These are phyloP conservation scores for Rugosomyces carneus DNA, from an alignment of 1,284 basidiomycete genomes.

Conservation along the genomic window DNA sequence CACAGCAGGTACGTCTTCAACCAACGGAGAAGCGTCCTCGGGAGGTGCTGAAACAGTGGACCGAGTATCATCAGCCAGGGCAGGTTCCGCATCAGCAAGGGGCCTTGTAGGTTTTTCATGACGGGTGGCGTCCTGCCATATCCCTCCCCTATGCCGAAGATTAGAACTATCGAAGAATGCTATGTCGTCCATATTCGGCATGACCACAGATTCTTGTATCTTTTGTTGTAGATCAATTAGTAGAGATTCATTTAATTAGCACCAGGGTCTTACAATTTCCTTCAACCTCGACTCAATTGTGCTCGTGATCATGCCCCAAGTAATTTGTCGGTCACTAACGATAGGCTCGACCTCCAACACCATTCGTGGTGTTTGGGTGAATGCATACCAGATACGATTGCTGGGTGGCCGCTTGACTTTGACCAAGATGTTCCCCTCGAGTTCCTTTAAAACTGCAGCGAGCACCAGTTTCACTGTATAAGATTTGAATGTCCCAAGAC, in stretches of 20 bases:
- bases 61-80: slow-evolving; percentile 21
- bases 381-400: slow-evolving; percentile 96
- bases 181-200: slow-evolving; percentile 98
- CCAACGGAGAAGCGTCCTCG: slow-evolving; percentile 11
- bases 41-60: slow-evolving; percentile 27
- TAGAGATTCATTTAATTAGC: slow-evolving; percentile 1
- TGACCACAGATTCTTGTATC: slow-evolving; percentile 90
- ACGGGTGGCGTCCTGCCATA: slow-evolving; percentile 79
- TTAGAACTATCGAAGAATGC: slow-evolving; percentile 84
- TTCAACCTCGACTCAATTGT: slow-evolving; percentile 86
- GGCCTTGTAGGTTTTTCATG: slow-evolving; percentile 29
- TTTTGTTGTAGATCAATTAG: slow-evolving; percentile 26
- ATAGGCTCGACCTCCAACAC: slow-evolving; percentile 88
- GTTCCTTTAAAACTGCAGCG: slow-evolving; percentile 78
- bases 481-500: slow-evolving; percentile 75
- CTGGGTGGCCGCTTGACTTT: slow-evolving; percentile 94
- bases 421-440: slow-evolving; percentile 88
- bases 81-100: slow-evolving; percentile 11
- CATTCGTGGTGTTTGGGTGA: slow-evolving; percentile 89
- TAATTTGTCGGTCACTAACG: slow-evolving; percentile 88
- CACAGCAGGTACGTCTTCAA: slow-evolving; percentile 4
- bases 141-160: slow-evolving; percentile 75
- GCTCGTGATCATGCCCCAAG: slow-evolving; percentile 87
- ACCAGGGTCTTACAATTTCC: slow-evolving; percentile 67
- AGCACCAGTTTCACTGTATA: slow-evolving; percentile 88